These are phyloP conservation scores for Candida maris DNA, from an alignment of 805 yeast genomes.

Conservation along the genomic window DNA sequence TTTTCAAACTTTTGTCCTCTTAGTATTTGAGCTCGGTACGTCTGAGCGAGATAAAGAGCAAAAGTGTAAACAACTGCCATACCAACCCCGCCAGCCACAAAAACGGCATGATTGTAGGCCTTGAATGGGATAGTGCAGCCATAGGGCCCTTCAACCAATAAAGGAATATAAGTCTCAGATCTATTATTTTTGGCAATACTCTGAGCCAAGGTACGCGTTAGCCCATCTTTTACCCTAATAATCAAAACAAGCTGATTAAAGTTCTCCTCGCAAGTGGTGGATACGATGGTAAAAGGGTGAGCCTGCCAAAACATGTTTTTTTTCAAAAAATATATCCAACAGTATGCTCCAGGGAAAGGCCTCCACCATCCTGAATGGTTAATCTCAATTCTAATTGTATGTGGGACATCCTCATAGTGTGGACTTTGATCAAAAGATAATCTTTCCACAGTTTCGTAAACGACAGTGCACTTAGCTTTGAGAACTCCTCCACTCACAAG, in stretches of 20 bases:
- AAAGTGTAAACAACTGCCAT: constrained; percentile 54
- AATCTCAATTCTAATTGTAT: constrained; percentile 47
- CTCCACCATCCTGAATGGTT: constrained; percentile 54
- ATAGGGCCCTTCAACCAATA: constrained; percentile 60
- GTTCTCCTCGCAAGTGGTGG: constrained; percentile 38
- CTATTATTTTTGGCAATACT: constrained; percentile 31
- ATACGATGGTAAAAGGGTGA: constrained; percentile 61
- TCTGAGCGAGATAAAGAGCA: constrained; percentile 37
- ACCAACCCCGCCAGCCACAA: constrained; percentile 65
- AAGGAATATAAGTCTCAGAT: constrained; percentile 35
- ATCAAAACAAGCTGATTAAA: constrained; percentile 41
- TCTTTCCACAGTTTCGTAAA: constrained; percentile 16
- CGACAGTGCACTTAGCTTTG: constrained; percentile 41
- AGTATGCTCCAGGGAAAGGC: constrained; percentile 59
- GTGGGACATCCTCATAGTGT: constrained; percentile 16
- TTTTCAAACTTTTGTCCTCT: constrained; percentile 20
- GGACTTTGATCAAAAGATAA: constrained; percentile 1
- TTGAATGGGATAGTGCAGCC: constrained; percentile 48
- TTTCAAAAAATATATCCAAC: constrained; percentile 49
- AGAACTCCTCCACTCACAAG: constrained; percentile 57
- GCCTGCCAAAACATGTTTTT: constrained; percentile 56
- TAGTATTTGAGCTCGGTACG: constrained; percentile 26
- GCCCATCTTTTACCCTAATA: constrained; percentile 51
- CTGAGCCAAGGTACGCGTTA: constrained; percentile 40
- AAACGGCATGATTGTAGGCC: constrained; percentile 43